Conservation (phyloP, 1,139 yeast species). For the Taiozyma sp. region DNA sequence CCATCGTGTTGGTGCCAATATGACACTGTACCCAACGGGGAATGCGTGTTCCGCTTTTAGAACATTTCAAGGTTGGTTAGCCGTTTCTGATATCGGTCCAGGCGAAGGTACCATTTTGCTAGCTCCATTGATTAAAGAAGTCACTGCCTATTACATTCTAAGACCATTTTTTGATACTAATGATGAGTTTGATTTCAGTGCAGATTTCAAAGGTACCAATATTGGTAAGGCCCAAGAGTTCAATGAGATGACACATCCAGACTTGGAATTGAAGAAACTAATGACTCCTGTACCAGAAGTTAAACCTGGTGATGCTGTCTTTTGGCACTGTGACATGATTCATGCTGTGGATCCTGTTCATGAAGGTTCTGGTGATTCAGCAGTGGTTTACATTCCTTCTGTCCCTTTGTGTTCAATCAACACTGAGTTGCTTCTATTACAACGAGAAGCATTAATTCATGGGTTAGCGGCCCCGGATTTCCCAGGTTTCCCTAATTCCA, state of each 20-base stretch:
- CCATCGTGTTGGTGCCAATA: constrained; percentile 32
- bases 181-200: constrained; percentile 19
- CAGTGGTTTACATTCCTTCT: constrained; percentile 35
- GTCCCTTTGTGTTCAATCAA: constrained; percentile 28
- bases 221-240: constrained; percentile 32
- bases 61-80: constrained; percentile 34
- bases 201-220: constrained; percentile 27
- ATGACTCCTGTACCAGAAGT: constrained; percentile 33
- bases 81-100: constrained; percentile 15
- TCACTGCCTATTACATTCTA: constrained; percentile 37
- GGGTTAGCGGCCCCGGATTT: constrained; percentile 31
- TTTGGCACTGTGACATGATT: constrained; percentile 44
- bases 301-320: constrained; percentile 38
- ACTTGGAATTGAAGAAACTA: constrained; percentile 25
- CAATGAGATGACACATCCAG: constrained; percentile 26
- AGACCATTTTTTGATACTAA: constrained; percentile 38
- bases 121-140: constrained; percentile 34
- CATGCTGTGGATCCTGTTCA: constrained; percentile 44
- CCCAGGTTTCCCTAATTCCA: constrained; percentile 27
- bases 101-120: constrained; percentile 41
- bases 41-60: constrained; percentile 34
- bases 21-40: constrained; percentile 33
- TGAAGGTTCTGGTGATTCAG: constrained; percentile 33
- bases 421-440: constrained; percentile 24
- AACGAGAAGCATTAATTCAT: constrained; percentile 26